Percentiles rank a stretch among this genome's conserved stretches.
Evolutionary conservation across 2,329 filamentous ascomycete genomes (phyloP).

Genomic region (Shiraia sp.): DNA sequence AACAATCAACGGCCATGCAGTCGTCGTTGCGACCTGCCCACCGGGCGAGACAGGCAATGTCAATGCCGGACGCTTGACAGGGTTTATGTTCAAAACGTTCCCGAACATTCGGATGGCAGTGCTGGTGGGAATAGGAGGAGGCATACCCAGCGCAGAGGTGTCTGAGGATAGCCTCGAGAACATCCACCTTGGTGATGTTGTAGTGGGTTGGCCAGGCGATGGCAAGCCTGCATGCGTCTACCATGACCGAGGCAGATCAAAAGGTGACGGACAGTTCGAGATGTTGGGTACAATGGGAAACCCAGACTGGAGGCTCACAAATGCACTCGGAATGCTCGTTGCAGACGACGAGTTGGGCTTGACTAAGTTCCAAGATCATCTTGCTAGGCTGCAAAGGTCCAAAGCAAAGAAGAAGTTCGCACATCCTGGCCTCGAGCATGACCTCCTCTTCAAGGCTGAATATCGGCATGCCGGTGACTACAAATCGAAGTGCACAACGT

Average conservation of each 20-base stretch:
- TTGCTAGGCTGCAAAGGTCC: slow-evolving; percentile 1
- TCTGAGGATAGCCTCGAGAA: slow-evolving; percentile 6
- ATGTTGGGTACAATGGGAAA: slow-evolving; percentile 11
- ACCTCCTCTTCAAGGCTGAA: slow-evolving; percentile 6
- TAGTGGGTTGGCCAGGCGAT: too few relatives aligned
- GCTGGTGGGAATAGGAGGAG: slow-evolving; percentile 14
- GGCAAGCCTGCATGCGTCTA: slow-evolving; percentile 11
- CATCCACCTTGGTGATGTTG: slow-evolving; percentile 16
- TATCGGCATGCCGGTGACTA: slow-evolving; percentile 5
- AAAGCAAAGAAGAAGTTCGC: slow-evolving; percentile 4
- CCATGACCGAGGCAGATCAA: slow-evolving; percentile 9
- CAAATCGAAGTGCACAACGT: slow-evolving; percentile 4
- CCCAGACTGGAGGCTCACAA: slow-evolving; percentile 11
- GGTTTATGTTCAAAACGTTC: slow-evolving; percentile 13
- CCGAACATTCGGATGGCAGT: slow-evolving; percentile 11
- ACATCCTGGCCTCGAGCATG: slow-evolving; percentile 6
- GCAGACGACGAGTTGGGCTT: slow-evolving; percentile 3
- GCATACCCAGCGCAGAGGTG: slow-evolving; percentile 6
- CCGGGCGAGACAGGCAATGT: slow-evolving; percentile 8
- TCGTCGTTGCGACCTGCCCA: slow-evolving; percentile 10
- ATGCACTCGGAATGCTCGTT: slow-evolving; percentile 8
- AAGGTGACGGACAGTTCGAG: slow-evolving; percentile 9
- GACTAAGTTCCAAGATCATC: slow-evolving; percentile 4
- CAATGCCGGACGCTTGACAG: slow-evolving; percentile 10
- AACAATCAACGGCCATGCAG: slow-evolving; percentile 9